Percentiles rank a stretch among this genome's conserved stretches.
Evolutionary conservation across 2,329 filamentous ascomycete genomes (phyloP).

Genomic region (Aspergillus fumigatus): DNA sequence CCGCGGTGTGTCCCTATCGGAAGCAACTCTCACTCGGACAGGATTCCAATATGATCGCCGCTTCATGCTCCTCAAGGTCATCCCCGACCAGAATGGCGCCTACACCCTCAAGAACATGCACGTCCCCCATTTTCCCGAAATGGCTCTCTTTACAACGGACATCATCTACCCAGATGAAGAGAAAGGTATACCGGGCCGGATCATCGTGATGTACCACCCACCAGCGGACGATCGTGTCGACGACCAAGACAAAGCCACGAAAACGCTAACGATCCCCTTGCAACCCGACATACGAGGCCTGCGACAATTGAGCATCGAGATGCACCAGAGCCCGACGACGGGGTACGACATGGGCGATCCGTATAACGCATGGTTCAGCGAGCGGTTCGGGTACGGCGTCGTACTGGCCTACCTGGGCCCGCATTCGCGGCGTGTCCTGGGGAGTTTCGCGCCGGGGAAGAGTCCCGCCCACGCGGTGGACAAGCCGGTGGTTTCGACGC

Average conservation of each 20-base stretch:
- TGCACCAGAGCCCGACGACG: constrained; percentile 56
- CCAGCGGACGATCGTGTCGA: constrained; percentile 16
- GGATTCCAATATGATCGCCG: constrained; percentile 63
- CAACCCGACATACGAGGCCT: constrained; percentile 48
- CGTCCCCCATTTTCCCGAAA: constrained; percentile 53
- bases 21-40: constrained; percentile 54
- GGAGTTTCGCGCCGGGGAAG: constrained; percentile 50
- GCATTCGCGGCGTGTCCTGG: constrained; percentile 57
- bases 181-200: constrained; percentile 22
- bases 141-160: constrained; percentile 61
- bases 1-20: constrained; percentile 54
- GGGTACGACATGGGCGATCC: constrained; percentile 60
- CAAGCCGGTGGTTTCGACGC: constrained; percentile 1
- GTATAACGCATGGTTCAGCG: constrained; percentile 64
- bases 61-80: constrained; percentile 64
- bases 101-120: constrained; percentile 53
- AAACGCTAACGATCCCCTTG: constrained; percentile 53
- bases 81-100: constrained; percentile 20
- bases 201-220: constrained; percentile 39
- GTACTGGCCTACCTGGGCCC: constrained; percentile 63
- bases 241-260: neutral
- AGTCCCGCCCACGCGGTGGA: constrained; percentile 15
- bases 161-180: constrained; percentile 35
- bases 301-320: constrained; percentile 48
- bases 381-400: constrained; percentile 59